Percentiles rank a stretch among this genome's conserved stretches.
phyloP scores from a whole-genome alignment of 1,139 yeast species.

The Candida tropicalis region DNA sequence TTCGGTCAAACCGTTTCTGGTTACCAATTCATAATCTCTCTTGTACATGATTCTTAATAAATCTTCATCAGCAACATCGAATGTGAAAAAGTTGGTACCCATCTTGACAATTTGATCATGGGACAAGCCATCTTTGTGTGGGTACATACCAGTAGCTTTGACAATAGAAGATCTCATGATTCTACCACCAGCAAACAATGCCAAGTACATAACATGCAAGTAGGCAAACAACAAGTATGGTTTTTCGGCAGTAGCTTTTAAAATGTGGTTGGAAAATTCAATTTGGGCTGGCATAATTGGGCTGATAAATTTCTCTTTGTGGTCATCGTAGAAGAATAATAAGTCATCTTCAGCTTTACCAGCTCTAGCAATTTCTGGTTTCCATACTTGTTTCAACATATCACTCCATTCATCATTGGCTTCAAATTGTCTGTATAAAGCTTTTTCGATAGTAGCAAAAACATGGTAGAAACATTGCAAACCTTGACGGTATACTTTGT shows the following conservation, averaged over 20 bases:
- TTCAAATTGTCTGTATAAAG: slow-evolving; percentile 51
- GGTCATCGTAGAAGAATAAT: slow-evolving; percentile 63
- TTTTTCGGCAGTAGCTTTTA: slow-evolving; percentile 52
- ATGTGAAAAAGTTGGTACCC: slow-evolving; percentile 75
- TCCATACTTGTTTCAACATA: slow-evolving; percentile 59
- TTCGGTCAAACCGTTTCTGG: slow-evolving; percentile 69
- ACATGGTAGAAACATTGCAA: slow-evolving; percentile 77
- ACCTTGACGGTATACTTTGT: slow-evolving; percentile 79
- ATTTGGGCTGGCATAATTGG: slow-evolving; percentile 67
- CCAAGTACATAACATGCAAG: slow-evolving; percentile 83
- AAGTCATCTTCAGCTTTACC: slow-evolving; percentile 63
- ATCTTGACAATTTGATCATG: slow-evolving; percentile 60
- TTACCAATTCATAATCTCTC: slow-evolving; percentile 74
- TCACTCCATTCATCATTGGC: slow-evolving; percentile 45
- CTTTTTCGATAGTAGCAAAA: slow-evolving; percentile 66
- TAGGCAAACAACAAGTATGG: slow-evolving; percentile 81
- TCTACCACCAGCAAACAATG: slow-evolving; percentile 85
- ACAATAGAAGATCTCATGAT: slow-evolving; percentile 69
- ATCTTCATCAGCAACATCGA: slow-evolving; percentile 71
- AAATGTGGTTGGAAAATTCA: slow-evolving; percentile 63
- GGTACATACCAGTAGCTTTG: slow-evolving; percentile 72
- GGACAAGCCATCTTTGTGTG: slow-evolving; percentile 64
- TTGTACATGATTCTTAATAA: slow-evolving; percentile 66
- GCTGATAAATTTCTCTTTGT: slow-evolving; percentile 52
- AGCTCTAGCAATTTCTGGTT: slow-evolving; percentile 69